phyloP scores from a whole-genome alignment of 148 eudicot species.

The Persicaria tinctoria region DNA sequence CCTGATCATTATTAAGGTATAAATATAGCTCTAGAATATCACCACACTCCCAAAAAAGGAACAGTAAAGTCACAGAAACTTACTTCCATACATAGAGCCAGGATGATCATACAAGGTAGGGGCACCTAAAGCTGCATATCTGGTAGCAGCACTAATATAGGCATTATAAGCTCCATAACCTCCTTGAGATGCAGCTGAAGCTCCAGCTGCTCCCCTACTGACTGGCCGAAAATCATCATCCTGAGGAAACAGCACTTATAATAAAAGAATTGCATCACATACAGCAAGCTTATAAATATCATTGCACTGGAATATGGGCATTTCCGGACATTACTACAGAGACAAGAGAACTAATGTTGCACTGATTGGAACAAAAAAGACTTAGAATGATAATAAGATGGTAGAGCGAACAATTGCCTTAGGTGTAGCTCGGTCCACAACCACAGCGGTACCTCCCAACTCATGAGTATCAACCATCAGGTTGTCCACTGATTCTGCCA shows the following conservation, averaged over 20 bases:
- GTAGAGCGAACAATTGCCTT: slow-evolving; percentile 29
- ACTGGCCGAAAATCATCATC: slow-evolving; percentile 68
- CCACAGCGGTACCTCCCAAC: slow-evolving; percentile 82
- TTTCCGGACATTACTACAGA: background rate
- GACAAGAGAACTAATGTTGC: background rate
- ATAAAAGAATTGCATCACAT: background rate
- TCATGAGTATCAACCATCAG: slow-evolving; percentile 93
- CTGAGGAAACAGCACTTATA: slow-evolving; percentile 21
- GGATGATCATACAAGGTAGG: slow-evolving; percentile 94
- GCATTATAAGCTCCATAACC: slow-evolving; percentile 98
- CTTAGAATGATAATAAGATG: background rate
- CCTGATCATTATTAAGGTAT: slow-evolving; percentile 14
- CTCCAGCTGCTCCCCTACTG: slow-evolving; percentile 25
- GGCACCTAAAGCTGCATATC: slow-evolving; percentile 92
- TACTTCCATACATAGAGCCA: slow-evolving; percentile 76
- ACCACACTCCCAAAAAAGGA: background rate
- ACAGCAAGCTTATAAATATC: background rate
- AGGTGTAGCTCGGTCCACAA: slow-evolving; percentile 97
- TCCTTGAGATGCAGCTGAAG: slow-evolving; percentile 16
- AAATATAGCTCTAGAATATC: slow-evolving; percentile 1
- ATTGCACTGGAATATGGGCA: background rate
- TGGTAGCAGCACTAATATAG: slow-evolving; percentile 81
- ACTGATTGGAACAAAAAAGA: background rate
- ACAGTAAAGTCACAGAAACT: slow-evolving; percentile 16
- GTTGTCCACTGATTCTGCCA: slow-evolving; percentile 87